These are phyloP conservation scores for Rhodocollybia butyracea DNA, from an alignment of 768 basidiomycete genomes.

Conservation along the genomic window DNA sequence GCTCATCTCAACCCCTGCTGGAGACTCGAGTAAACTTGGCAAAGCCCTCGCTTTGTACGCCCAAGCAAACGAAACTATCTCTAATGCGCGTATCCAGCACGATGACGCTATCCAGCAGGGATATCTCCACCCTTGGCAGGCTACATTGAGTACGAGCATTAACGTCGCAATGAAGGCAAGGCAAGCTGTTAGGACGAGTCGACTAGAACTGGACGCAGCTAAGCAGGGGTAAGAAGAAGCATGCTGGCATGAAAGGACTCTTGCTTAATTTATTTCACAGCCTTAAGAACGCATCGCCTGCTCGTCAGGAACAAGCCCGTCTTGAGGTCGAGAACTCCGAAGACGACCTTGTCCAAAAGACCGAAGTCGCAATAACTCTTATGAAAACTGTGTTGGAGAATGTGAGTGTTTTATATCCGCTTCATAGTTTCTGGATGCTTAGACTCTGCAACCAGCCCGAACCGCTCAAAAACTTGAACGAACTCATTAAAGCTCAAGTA, in stretches of 20 bases:
- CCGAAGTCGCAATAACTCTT: conserved; percentile 92
- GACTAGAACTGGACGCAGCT: conserved; percentile 88
- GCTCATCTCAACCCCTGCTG: conserved; percentile 37
- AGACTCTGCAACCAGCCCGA: conserved; percentile 63
- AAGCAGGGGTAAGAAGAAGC: conserved; percentile 68
- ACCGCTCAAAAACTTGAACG: conserved; percentile 90
- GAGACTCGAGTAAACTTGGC: conserved; percentile 60
- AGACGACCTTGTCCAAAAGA: conserved; percentile 96
- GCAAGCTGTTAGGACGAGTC: conserved; percentile 72
- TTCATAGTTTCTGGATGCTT: not conserved
- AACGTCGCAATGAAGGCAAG: conserved; percentile 91
- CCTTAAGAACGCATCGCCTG: conserved; percentile 70
- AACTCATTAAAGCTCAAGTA: conserved; percentile 88
- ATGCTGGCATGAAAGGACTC: not conserved
- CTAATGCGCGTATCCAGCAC: conserved; percentile 75
- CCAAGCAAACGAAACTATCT: conserved; percentile 66
- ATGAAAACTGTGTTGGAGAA: conserved; percentile 99
- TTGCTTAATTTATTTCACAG: conserved; percentile 34
- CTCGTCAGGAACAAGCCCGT: conserved; percentile 87
- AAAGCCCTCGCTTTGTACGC: conserved; percentile 79
- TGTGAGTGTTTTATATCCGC: conserved; percentile 48
- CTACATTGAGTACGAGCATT: conserved; percentile 79
- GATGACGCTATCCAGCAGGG: conserved; percentile 64
- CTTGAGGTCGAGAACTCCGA: conserved; percentile 92
- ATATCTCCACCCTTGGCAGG: conserved; percentile 85